Conservation (phyloP, 768 basidiomycete genomes). For the Phlebiopsis gigantea region DNA sequence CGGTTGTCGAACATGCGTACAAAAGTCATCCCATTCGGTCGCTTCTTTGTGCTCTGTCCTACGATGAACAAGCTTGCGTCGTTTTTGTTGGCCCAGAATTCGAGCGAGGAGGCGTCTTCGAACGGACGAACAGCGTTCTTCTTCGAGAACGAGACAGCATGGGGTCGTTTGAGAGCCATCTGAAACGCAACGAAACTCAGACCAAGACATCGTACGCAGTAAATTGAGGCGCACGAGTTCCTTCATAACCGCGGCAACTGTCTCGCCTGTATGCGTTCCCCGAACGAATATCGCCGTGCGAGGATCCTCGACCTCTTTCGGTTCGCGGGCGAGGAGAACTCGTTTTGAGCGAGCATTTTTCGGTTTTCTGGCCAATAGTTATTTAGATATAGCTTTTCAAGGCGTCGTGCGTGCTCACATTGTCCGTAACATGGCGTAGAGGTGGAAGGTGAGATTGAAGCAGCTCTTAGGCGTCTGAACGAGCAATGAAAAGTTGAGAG, state of each 20-base stretch:
- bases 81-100: conserved; percentile 93
- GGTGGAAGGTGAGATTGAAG: not conserved
- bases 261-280: conserved; percentile 81
- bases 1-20: conserved; percentile 81
- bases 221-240: conserved; percentile 64
- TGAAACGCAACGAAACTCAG: conserved; percentile 32
- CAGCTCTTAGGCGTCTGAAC: not conserved
- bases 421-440: conserved; percentile 19
- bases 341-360: conserved; percentile 95
- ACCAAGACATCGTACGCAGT: not conserved
- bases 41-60: conserved; percentile 91
- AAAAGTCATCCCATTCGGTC: conserved; percentile 82
- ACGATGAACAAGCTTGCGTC: conserved; percentile 89
- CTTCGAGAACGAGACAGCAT: conserved; percentile 90
- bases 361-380: conserved; percentile 60
- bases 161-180: conserved; percentile 92
- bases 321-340: conserved; percentile 76
- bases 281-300: conserved; percentile 88
- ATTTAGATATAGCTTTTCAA: not conserved
- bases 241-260: conserved; percentile 75
- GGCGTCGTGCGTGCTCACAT: conserved; percentile 16
- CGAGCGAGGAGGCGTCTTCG: conserved; percentile 75
- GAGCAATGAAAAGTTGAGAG: not conserved
- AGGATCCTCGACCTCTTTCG: conserved; percentile 86
- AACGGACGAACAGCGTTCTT: conserved; percentile 92